Conservation (phyloP, 768 basidiomycete species). For the Calocybe gangraenosa region DNA sequence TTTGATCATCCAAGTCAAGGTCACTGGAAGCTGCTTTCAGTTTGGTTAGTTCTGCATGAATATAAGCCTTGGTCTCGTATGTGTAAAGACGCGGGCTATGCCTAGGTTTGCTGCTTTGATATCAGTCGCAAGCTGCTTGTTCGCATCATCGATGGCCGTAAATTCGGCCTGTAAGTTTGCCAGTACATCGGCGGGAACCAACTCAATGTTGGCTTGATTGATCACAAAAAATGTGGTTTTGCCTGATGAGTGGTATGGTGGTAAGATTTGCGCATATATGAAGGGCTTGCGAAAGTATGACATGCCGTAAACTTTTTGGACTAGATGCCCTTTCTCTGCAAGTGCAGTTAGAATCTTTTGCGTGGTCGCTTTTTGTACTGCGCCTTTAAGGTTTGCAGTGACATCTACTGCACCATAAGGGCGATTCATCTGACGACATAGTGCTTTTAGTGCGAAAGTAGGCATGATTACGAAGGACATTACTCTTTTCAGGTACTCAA, state of each 20-base stretch:
- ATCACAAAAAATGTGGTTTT: conserved; percentile 86
- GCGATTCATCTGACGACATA: conserved; percentile 71
- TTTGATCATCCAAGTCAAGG: conserved; percentile 52
- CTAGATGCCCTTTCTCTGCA: conserved; percentile 81
- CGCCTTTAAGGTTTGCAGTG: conserved; percentile 85
- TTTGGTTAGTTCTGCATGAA: conserved; percentile 54
- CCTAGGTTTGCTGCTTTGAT: conserved; percentile 47
- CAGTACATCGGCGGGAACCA: conserved; percentile 59
- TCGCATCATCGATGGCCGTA: conserved; percentile 53
- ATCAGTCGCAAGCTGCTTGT: conserved; percentile 47
- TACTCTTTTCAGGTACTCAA: conserved; percentile 78
- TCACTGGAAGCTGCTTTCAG: conserved; percentile 68
- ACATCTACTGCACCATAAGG: conserved; percentile 92
- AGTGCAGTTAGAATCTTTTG: conserved; percentile 81
- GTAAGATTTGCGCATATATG: conserved; percentile 14
- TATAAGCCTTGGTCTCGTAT: conserved; percentile 16
- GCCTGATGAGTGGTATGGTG: conserved; percentile 48
- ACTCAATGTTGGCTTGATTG: conserved; percentile 70
- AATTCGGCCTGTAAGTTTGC: conserved; percentile 56
- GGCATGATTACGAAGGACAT: conserved; percentile 2
- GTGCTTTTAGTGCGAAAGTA: conserved; percentile 6
- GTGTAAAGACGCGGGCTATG: conserved; percentile 18
- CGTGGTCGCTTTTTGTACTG: conserved; percentile 76
- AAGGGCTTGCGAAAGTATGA: neutral
- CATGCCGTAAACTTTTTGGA: conserved; percentile 81